A percentile compares a stretch with the other conserved stretches of the same genome.
Conservation (phyloP, 176 grass and related monocot genomes). For the Canna indica region DNA sequence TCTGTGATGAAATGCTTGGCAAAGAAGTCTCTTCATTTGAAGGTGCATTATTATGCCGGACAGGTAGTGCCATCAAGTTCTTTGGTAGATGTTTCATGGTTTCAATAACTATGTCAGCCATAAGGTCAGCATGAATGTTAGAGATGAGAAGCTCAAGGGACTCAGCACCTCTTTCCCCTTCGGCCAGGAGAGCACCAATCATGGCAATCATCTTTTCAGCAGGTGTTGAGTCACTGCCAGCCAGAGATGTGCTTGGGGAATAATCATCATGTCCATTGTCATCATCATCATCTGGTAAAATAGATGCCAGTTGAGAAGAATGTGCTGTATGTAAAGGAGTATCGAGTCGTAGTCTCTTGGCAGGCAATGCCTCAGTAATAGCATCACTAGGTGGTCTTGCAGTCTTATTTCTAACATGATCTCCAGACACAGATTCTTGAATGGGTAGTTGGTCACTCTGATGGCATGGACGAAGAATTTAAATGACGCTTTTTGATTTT, state of each 20-base stretch:
- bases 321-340: slow-evolving; percentile 21
- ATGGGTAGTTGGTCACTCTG: slow-evolving; percentile 39
- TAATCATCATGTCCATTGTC: slow-evolving; percentile 26
- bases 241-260: slow-evolving; percentile 36
- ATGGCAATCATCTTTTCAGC: slow-evolving; percentile 98
- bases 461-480: slow-evolving; percentile 17
- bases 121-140: slow-evolving; percentile 75
- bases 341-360: slow-evolving; percentile 60
- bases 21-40: slow-evolving; percentile 28
- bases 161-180: slow-evolving; percentile 95
- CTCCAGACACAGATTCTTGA: slow-evolving; percentile 40
- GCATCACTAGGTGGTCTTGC: slow-evolving; percentile 35
- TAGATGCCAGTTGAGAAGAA: slow-evolving; percentile 26
- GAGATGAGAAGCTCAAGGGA: slow-evolving; percentile 87
- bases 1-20: slow-evolving; percentile 19
- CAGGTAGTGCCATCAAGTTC: slow-evolving; percentile 13
- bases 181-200: slow-evolving; percentile 94
- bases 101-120: slow-evolving; percentile 99
- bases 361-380: slow-evolving; percentile 31
- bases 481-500: background rate
- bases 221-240: slow-evolving; percentile 53
- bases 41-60: slow-evolving; percentile 23
- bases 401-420: slow-evolving; percentile 37
- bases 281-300: slow-evolving; percentile 28
- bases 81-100: slow-evolving; percentile 89